Base-by-base conservation (phyloP, 2,329 filamentous ascomycete species). In the Trichoderma sp. region DNA sequence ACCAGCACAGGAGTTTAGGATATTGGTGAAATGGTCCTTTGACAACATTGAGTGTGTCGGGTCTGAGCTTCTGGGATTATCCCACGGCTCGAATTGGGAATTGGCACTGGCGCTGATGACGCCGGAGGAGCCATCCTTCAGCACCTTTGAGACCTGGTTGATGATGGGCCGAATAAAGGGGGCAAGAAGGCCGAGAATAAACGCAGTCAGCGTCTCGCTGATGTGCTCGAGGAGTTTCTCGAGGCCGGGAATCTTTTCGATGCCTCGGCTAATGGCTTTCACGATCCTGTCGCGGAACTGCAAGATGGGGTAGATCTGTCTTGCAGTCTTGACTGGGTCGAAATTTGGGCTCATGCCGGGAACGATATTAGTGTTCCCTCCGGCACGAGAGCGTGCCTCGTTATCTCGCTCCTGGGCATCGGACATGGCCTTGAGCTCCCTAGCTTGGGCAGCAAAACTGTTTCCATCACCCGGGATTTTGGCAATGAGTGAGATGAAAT, bases 121-220 rank as follows among this genome's bases (percentile, higher is more conserved):
- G 25, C 88, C 86, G 0, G 91, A 91, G 10, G 93, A 97, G 4
- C 95, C 94, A 27, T 90, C 86, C 80, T 98, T 97, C 29, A 99
- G 84, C 37, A 89, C 87, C 75, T 94, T 89, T 25, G 93, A 94
- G 5, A 94, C 93, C 64, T 91, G 88, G 63, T 90, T 91, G 78
- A 99, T 97, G 76, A 99, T 90, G 12, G 95, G 95, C 67, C 93
- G 89, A 70, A 99, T 87, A 78, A 96, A 98, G 0, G 95, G 95
- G 0, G 95, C 92, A 19, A 99, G 85, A 1, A 99, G 86, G 6
- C 93, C 94, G 70, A 99, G 86, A 60, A 99, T 88, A 76, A 98
- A 98, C 7, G 97, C 85, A 0, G 94, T 97, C 48, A 99, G 84
- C 1, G 92, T 94, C 81, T 99, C 95, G 67, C 91, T 92, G 74